phyloP scores from a whole-genome alignment of 768 basidiomycete genomes.

The Boletellus ananiceps region DNA sequence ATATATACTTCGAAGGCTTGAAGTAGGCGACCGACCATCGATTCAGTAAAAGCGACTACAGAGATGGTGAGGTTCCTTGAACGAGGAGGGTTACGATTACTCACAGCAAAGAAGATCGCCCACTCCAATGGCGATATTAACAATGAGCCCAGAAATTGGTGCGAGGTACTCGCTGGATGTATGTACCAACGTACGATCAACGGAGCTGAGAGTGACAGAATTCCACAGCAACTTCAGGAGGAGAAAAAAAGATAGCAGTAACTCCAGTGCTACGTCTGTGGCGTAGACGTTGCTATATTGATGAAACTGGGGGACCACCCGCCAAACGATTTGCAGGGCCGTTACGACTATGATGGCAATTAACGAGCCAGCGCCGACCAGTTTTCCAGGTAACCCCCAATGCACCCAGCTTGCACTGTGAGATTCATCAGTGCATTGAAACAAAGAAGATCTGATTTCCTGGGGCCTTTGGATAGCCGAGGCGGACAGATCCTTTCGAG shows the following conservation, averaged over 20 bases:
- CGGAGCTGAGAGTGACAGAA: constrained; percentile 38
- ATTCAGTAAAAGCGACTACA: constrained; percentile 66
- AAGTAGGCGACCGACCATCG: constrained; percentile 60
- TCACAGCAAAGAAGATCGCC: constrained; percentile 56
- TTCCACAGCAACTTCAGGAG: constrained; percentile 62
- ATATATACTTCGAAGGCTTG: constrained; percentile 62
- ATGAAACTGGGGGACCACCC: constrained; percentile 38
- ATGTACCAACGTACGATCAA: constrained; percentile 36
- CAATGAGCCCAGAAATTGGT: constrained; percentile 47
- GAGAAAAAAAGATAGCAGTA: constrained; percentile 54
- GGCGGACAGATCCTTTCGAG: constrained; percentile 35
- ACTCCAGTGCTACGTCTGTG: constrained; percentile 52
- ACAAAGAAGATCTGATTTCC: constrained; percentile 12
- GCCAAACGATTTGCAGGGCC: constrained; percentile 61
- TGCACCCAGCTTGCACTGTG: constrained; percentile 65
- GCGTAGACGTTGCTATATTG: constrained; percentile 49
- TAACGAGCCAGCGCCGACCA: constrained; percentile 51
- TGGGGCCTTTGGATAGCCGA: constrained; percentile 12
- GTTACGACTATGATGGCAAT: constrained; percentile 42
- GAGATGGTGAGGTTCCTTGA: constrained; percentile 9
- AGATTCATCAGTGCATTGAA: constrained; percentile 15
- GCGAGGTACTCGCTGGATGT: constrained; percentile 44
- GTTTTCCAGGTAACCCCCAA: constrained; percentile 53
- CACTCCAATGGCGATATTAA: constrained; percentile 50
- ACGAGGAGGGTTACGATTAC: constrained; percentile 25